Conservation (phyloP, 495 filamentous ascomycete genomes). For the Acidomyces sp. region DNA sequence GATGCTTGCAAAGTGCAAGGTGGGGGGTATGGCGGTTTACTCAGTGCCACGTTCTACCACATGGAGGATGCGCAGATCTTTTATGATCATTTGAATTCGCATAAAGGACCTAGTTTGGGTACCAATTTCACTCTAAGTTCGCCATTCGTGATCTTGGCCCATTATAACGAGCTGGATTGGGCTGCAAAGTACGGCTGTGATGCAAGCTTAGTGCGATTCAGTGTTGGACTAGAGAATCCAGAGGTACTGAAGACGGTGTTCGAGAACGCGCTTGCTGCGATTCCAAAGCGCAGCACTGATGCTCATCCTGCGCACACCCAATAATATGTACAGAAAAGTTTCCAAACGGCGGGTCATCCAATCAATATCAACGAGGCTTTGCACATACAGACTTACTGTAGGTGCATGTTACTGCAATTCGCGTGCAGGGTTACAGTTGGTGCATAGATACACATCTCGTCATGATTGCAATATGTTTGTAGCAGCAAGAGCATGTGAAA, state of each 20-base stretch:
- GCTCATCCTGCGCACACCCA: too few species aligned
- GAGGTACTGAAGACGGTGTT: constrained; percentile 37
- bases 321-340: too few species aligned
- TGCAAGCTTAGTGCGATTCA: constrained; percentile 65
- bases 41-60: constrained; percentile 66
- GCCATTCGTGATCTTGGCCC: constrained; percentile 83
- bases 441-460: too few species aligned
- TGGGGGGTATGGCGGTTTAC: constrained; percentile 82
- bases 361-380: too few species aligned
- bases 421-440: too few species aligned
- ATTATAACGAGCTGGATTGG: constrained; percentile 87
- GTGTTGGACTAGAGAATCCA: constrained; percentile 77
- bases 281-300: too few species aligned
- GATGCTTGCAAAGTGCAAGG: constrained; percentile 59
- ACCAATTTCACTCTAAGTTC: constrained; percentile 92
- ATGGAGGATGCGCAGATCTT: constrained; percentile 63
- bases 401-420: too few species aligned
- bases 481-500: too few species aligned
- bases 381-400: too few species aligned
- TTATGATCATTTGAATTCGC: constrained; percentile 73
- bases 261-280: constrained; percentile 10
- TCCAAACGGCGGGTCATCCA: too few species aligned
- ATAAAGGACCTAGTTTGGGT: constrained; percentile 87
- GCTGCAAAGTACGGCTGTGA: constrained; percentile 66
- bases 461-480: too few species aligned